A percentile compares a stretch with the other conserved stretches of the same genome.
phyloP scores from a whole-genome alignment of 352 stramenopile species.

The Globisporangium paddicum region DNA sequence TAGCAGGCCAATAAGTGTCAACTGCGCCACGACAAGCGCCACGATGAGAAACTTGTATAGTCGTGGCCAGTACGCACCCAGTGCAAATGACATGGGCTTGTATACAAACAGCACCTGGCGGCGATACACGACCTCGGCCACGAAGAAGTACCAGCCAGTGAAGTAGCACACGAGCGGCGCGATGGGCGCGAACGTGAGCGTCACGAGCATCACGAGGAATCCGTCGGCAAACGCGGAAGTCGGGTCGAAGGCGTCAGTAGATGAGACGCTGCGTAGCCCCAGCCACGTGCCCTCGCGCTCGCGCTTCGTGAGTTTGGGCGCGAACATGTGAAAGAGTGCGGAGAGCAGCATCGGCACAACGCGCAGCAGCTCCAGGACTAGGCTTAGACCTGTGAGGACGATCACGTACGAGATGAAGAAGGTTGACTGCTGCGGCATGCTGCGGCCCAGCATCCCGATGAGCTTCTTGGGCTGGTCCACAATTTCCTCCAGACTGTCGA shows the following conservation, averaged over 20 bases:
- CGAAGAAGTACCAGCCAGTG: constrained; percentile 61
- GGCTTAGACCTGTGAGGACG: constrained; percentile 51
- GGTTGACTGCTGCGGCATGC: constrained; percentile 78
- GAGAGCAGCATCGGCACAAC: constrained; percentile 47
- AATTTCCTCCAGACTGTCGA: constrained; percentile 71
- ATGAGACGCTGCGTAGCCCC: constrained; percentile 40
- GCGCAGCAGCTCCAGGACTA: constrained; percentile 60
- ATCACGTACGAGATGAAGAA: constrained; percentile 86
- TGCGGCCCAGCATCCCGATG: constrained; percentile 64
- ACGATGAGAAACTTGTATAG: constrained; percentile 75
- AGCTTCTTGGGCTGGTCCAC: constrained; percentile 64
- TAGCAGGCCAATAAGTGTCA: constrained; percentile 73
- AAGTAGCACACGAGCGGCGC: constrained; percentile 78
- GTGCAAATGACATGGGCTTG: constrained; percentile 40
- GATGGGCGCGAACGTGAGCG: constrained; percentile 74
- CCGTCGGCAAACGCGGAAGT: constrained; percentile 51
- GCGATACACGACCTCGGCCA: constrained; percentile 65
- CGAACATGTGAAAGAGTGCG: constrained; percentile 42
- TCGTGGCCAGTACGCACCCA: constrained; percentile 71
- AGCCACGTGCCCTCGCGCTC: constrained; percentile 55
- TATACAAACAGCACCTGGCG: constrained; percentile 74
- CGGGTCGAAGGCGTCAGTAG: constrained; percentile 56
- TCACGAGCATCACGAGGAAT: constrained; percentile 70
- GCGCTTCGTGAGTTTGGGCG: constrained; percentile 54
- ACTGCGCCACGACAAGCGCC: constrained; percentile 63